phyloP scores from a whole-genome alignment of 768 basidiomycete species.

The Termitomyces sp. region DNA sequence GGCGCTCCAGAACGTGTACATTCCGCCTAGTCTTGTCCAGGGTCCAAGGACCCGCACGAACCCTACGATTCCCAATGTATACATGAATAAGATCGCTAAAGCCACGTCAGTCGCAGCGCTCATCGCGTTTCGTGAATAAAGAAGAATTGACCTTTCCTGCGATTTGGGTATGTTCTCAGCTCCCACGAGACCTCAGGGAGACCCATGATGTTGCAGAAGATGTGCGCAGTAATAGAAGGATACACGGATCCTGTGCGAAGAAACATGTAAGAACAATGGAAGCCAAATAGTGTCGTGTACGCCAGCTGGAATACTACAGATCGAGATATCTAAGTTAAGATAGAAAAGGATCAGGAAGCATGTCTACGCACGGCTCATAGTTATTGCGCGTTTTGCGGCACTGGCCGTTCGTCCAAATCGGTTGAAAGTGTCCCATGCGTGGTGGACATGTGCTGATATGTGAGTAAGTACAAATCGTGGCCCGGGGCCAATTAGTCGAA shows the following conservation, averaged over 20 bases:
- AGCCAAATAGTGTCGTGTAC: constrained; percentile 93
- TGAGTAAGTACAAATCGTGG: background rate
- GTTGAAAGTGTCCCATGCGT: constrained; percentile 83
- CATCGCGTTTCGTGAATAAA: constrained; percentile 2
- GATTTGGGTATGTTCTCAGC: constrained; percentile 42
- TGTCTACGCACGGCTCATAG: constrained; percentile 45
- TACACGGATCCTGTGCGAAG: constrained; percentile 79
- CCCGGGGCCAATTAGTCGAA: background rate
- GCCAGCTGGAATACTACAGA: constrained; percentile 72
- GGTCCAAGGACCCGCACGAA: constrained; percentile 49
- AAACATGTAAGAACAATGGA: constrained; percentile 81
- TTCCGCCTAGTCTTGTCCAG: constrained; percentile 37
- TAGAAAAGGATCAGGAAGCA: background rate
- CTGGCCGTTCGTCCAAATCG: constrained; percentile 58
- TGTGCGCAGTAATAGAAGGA: constrained; percentile 73
- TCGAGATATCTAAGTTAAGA: background rate
- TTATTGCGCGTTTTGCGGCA: constrained; percentile 60
- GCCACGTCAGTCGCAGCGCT: constrained; percentile 6
- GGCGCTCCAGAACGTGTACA: constrained; percentile 42
- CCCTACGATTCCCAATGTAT: constrained; percentile 52
- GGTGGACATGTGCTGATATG: constrained; percentile 79
- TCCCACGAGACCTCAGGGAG: constrained; percentile 66
- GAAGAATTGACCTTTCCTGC: constrained; percentile 42
- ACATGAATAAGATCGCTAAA: constrained; percentile 49
- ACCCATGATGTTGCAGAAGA: constrained; percentile 95